These are phyloP conservation scores for Megacollybia marginata DNA, from an alignment of 768 basidiomycete species.

Conservation along the genomic window DNA sequence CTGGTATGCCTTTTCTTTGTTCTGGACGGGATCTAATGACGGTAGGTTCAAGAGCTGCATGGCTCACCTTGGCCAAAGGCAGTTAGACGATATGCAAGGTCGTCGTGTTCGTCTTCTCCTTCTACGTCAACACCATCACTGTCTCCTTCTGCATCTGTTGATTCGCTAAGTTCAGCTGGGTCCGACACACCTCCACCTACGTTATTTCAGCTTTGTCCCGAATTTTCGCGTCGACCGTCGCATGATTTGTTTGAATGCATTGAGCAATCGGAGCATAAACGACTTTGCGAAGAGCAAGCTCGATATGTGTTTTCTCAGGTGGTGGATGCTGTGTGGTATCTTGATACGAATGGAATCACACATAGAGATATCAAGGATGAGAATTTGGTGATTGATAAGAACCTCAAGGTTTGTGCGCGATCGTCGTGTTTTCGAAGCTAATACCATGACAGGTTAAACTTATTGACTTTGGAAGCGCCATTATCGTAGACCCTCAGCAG, in stretches of 20 bases:
- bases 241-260: slow-evolving; percentile 96
- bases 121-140: slow-evolving; percentile 40
- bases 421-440: background rate
- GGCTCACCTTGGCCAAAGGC: slow-evolving; percentile 78
- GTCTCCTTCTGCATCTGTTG: slow-evolving; percentile 47
- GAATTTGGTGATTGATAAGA: slow-evolving; percentile 75
- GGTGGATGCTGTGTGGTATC: slow-evolving; percentile 76
- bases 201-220: slow-evolving; percentile 20
- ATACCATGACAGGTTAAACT: slow-evolving; percentile 64
- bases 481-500: slow-evolving; percentile 55
- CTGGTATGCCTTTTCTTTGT: slow-evolving; percentile 43
- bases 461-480: slow-evolving; percentile 93
- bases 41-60: slow-evolving; percentile 85
- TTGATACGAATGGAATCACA: slow-evolving; percentile 76
- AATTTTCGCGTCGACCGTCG: slow-evolving; percentile 65
- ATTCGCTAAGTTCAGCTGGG: slow-evolving; percentile 25
- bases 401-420: slow-evolving; percentile 52
- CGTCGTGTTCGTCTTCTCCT: slow-evolving; percentile 7
- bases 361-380: slow-evolving; percentile 98
- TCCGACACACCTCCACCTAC: slow-evolving; percentile 11
- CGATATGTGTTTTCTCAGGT: slow-evolving; percentile 83
- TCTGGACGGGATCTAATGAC: background rate
- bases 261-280: slow-evolving; percentile 75
- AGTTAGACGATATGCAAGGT: slow-evolving; percentile 23
- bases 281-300: slow-evolving; percentile 71